Evolutionary conservation across 1,139 yeast genomes (phyloP).

Genomic region (Hansenula anomala): DNA sequence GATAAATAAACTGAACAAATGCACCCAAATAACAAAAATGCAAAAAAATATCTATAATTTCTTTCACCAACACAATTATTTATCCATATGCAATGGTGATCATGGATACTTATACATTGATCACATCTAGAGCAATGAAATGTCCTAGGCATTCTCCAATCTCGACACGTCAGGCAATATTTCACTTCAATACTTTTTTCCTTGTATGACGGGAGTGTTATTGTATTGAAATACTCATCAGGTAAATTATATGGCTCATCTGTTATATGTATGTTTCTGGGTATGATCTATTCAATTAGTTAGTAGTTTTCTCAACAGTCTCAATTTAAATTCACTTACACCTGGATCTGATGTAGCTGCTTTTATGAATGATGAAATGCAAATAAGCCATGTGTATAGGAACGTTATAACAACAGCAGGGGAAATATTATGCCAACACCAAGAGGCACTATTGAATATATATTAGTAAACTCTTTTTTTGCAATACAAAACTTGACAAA

Average conservation of each 20-base stretch:
- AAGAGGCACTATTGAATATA: conserved; percentile 31
- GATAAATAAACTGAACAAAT: conserved; percentile 22
- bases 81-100: conserved; percentile 81
- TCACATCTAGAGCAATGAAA: conserved; percentile 69
- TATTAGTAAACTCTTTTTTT: conserved; percentile 3
- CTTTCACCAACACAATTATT: conserved; percentile 75
- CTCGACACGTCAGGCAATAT: conserved; percentile 56
- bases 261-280: conserved; percentile 61
- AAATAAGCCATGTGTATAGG: conserved; percentile 51
- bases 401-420: conserved; percentile 58
- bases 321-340: not conserved
- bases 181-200: conserved; percentile 39
- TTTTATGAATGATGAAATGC: conserved; percentile 42
- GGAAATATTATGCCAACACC: conserved; percentile 54
- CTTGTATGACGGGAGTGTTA: conserved; percentile 44
- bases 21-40: conserved; percentile 36
- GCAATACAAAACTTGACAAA: no score
- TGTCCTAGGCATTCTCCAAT: conserved; percentile 67
- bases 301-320: no score
- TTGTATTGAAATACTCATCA: conserved; percentile 54
- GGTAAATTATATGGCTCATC: conserved; percentile 42
- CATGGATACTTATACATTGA: conserved; percentile 55
- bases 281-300: conserved; percentile 37
- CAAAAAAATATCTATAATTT: conserved; percentile 56
- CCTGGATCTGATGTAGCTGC: conserved; percentile 72